phyloP scores from a whole-genome alignment of 2,329 filamentous ascomycete genomes.

The Fusarium tuaranense region DNA sequence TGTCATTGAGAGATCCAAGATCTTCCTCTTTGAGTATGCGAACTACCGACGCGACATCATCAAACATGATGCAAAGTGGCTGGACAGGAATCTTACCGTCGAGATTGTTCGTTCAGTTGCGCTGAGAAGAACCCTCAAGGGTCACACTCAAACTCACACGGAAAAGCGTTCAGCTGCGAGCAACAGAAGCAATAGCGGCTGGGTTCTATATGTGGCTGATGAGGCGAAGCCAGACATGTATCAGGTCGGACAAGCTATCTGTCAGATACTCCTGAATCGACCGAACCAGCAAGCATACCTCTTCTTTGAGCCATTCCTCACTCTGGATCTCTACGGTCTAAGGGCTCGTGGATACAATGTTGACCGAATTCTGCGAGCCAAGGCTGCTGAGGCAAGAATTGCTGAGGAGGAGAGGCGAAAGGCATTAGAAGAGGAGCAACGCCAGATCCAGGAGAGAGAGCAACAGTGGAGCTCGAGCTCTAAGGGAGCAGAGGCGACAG shows the following conservation, averaged over 20 bases:
- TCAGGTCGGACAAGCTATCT: constrained; percentile 90
- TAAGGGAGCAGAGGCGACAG: constrained; percentile 48
- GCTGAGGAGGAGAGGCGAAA: constrained; percentile 85
- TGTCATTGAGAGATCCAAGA: constrained; percentile 86
- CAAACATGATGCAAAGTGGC: constrained; percentile 88
- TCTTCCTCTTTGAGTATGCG: constrained; percentile 84
- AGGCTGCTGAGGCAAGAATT: constrained; percentile 87
- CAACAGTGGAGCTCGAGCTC: constrained; percentile 55
- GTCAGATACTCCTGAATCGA: constrained; percentile 81
- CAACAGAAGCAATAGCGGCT: constrained; percentile 63
- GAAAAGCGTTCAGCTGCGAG: constrained; percentile 82
- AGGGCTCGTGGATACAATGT: constrained; percentile 95
- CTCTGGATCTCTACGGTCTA: constrained; percentile 83
- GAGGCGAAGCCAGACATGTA: constrained; percentile 81
- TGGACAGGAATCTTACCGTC: constrained; percentile 86
- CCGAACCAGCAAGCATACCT: constrained; percentile 91
- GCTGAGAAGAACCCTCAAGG: constrained; percentile 80
- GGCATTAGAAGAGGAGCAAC: constrained; percentile 78
- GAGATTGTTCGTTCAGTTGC: constrained; percentile 82
- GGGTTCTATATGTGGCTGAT: constrained; percentile 81
- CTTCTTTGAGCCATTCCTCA: constrained; percentile 91
- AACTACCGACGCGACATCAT: constrained; percentile 82
- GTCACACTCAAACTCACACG: constrained; percentile 75
- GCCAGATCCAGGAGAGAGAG: constrained; percentile 70
- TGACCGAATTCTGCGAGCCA: constrained; percentile 88